phyloP scores from a whole-genome alignment of 495 filamentous ascomycete species.

The Astrothelium macrocarpum region DNA sequence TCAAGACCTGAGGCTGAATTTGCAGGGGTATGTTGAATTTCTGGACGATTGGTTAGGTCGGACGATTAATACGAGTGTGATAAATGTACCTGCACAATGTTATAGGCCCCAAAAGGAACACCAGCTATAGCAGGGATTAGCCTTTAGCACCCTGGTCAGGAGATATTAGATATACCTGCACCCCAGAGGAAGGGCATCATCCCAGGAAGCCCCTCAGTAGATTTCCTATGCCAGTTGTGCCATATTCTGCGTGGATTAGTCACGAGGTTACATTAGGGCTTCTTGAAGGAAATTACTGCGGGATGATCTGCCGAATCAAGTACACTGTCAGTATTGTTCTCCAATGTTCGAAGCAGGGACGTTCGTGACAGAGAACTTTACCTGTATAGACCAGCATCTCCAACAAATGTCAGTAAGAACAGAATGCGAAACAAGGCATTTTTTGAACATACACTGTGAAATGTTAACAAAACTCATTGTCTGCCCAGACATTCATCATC shows the following conservation, averaged over 20 bases:
- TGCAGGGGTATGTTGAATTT: conserved; percentile 68
- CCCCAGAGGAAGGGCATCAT: conserved; percentile 72
- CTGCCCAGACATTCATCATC: background rate
- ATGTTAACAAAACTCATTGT: background rate
- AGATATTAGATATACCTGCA: too few relatives aligned
- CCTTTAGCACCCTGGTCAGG: too few relatives aligned
- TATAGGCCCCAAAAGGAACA: conserved; percentile 47
- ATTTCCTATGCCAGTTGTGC: conserved; percentile 60
- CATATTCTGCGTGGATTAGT: conserved; percentile 40
- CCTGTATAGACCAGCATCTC: conserved; percentile 5
- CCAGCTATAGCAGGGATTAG: conserved; percentile 28
- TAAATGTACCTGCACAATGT: conserved; percentile 39
- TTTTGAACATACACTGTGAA: background rate
- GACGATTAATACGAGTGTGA: background rate
- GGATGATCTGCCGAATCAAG: background rate
- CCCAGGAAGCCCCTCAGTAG: conserved; percentile 61
- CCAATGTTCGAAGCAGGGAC: background rate
- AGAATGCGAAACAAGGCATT: background rate
- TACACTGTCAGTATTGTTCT: background rate
- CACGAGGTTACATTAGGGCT: background rate
- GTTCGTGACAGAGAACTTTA: background rate
- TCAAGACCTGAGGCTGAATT: conserved; percentile 64
- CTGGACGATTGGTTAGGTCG: conserved; percentile 28
- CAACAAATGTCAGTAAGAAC: background rate
- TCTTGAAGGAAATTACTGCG: background rate